phyloP scores from a whole-genome alignment of 148 eudicot genomes.

The Bassia scoparia region DNA sequence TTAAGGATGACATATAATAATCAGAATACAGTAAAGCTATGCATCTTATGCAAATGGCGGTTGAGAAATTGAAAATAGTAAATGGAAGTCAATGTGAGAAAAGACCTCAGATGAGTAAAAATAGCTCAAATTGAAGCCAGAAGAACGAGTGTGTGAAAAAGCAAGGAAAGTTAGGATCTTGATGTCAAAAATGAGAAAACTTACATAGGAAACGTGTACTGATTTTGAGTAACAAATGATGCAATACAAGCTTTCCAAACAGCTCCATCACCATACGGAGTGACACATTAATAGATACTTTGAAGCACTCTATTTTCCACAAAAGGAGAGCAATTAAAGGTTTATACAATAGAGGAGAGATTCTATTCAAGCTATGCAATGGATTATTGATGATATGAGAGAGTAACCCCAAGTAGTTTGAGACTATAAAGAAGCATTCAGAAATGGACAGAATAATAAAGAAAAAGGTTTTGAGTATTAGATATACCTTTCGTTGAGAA shows the following conservation, averaged over 20 bases:
- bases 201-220: slow-evolving; percentile 94
- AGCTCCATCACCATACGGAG: slow-evolving; percentile 99
- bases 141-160: not conserved
- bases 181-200: slow-evolving; percentile 20
- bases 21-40: not conserved
- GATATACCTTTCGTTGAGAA: not conserved
- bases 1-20: not conserved
- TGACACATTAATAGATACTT: slow-evolving; percentile 97
- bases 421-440: slow-evolving; percentile 30
- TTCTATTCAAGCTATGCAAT: slow-evolving; percentile 2
- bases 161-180: not conserved
- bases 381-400: slow-evolving; percentile 9
- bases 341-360: not conserved
- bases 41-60: not conserved
- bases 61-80: not conserved
- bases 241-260: slow-evolving; percentile 97
- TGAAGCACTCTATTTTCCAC: slow-evolving; percentile 63
- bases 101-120: too few relatives aligned
- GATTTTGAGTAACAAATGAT: slow-evolving; percentile 93
- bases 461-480: slow-evolving; percentile 19
- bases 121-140: not conserved
- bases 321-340: not conserved
- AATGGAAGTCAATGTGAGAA: not conserved
- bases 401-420: slow-evolving; percentile 19
- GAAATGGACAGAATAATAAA: slow-evolving; percentile 3